phyloP scores from a whole-genome alignment of 2,329 filamentous ascomycete species.

The Trichophyton equinum region DNA sequence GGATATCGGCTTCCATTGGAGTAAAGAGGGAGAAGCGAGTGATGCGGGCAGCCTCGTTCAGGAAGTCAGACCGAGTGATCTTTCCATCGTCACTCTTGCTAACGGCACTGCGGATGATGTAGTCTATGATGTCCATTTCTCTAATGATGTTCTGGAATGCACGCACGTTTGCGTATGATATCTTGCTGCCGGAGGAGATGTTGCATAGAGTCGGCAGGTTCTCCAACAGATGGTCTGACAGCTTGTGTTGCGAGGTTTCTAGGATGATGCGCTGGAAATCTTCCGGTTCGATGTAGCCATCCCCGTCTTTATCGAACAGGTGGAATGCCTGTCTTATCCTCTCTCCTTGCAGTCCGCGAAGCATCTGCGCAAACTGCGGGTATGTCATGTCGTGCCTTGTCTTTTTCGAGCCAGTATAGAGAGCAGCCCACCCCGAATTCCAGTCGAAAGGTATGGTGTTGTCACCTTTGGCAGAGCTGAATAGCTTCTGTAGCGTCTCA shows the following conservation, averaged over 20 bases:
- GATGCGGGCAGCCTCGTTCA: conserved; percentile 82
- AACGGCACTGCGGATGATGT: conserved; percentile 80
- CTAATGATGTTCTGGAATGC: conserved; percentile 97
- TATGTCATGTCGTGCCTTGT: conserved; percentile 88
- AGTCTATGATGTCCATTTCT: conserved; percentile 94
- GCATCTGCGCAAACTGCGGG: conserved; percentile 94
- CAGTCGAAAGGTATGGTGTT: conserved; percentile 88
- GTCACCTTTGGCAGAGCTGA: conserved; percentile 76
- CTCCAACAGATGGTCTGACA: conserved; percentile 86
- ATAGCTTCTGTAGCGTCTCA: conserved; percentile 71
- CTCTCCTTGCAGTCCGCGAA: conserved; percentile 90
- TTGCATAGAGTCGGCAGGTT: conserved; percentile 91
- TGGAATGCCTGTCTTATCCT: conserved; percentile 91
- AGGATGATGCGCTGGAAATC: conserved; percentile 95
- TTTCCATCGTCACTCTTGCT: conserved; percentile 74
- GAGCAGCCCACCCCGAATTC: conserved; percentile 89
- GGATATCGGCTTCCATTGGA: conserved; percentile 95
- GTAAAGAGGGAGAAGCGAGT: conserved; percentile 94
- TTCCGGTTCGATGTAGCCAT: conserved; percentile 89
- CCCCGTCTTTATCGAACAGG: conserved; percentile 75
- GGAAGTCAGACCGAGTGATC: conserved; percentile 86
- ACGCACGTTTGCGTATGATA: conserved; percentile 93
- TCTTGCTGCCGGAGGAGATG: conserved; percentile 79
- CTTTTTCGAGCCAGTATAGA: conserved; percentile 83
- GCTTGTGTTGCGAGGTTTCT: conserved; percentile 86